A percentile compares a stretch with the other conserved stretches of the same genome.
These are phyloP conservation scores for Populus ilicifolia DNA, from an alignment of 345 rosid genomes.

Conservation along the genomic window DNA sequence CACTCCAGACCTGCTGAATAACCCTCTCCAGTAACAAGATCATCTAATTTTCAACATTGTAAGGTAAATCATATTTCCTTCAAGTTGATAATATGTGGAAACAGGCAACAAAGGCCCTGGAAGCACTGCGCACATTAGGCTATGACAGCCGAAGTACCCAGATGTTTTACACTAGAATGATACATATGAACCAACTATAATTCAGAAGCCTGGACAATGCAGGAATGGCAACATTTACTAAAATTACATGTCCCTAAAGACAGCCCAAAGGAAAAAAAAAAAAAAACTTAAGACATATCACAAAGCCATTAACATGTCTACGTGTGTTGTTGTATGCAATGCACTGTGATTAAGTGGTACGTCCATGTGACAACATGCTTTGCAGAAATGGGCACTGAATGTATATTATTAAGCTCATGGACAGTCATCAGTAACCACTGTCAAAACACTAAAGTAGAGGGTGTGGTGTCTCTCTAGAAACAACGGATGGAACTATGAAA, in stretches of 20 bases:
- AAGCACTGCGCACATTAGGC: neutral
- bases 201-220: neutral
- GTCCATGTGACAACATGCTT: neutral
- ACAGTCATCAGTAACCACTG: neutral
- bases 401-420: neutral
- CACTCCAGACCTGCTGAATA: neutral
- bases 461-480: neutral
- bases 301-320: neutral
- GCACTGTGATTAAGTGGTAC: neutral
- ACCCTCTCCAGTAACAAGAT: neutral
- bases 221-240: neutral
- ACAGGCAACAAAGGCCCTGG: neutral
- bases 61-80: neutral
- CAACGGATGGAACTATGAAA: neutral
- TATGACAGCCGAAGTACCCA: neutral
- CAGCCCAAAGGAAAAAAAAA: neutral
- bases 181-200: neutral
- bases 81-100: neutral
- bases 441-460: neutral
- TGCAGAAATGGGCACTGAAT: neutral
- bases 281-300: neutral
- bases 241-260: neutral
- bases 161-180: neutral
- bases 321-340: neutral
- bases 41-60: neutral